phyloP scores from a whole-genome alignment of 176 grass and related monocot species.

The Oryza rufipogon region DNA sequence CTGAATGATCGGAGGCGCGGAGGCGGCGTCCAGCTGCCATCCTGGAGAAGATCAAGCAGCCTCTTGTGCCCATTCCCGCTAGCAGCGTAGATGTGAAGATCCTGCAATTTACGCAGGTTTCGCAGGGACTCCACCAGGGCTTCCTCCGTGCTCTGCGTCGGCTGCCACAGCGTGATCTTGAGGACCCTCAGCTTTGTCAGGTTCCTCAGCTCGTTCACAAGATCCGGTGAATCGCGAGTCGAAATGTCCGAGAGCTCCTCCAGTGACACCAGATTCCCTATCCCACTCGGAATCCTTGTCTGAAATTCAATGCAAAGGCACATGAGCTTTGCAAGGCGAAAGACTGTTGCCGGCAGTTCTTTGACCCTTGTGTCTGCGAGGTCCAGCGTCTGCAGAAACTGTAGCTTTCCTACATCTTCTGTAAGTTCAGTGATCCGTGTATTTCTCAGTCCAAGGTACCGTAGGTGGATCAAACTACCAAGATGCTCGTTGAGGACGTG shows the following conservation, averaged over 20 bases:
- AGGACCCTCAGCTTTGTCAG: conserved; percentile 10
- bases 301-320: neutral
- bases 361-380: neutral
- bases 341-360: neutral
- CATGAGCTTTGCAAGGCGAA: neutral
- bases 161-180: neutral
- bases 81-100: neutral
- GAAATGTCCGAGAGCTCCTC: conserved; percentile 9
- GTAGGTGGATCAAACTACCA: conserved; percentile 1
- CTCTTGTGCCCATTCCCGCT: neutral
- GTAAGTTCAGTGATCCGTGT: neutral
- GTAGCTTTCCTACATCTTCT: neutral
- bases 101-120: neutral
- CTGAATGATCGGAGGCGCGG: neutral
- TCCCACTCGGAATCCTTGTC: neutral
- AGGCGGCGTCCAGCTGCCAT: neutral
- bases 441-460: conserved; percentile 7
- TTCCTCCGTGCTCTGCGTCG: neutral
- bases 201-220: neutral
- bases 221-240: neutral
- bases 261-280: neutral
- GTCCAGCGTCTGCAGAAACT: conserved; percentile 11
- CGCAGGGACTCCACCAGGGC: neutral
- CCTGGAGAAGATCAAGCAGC: neutral
- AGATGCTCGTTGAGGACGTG: neutral